Evolutionary conservation across 106 monocot species (phyloP).

Genomic region (Acorus gramineus): DNA sequence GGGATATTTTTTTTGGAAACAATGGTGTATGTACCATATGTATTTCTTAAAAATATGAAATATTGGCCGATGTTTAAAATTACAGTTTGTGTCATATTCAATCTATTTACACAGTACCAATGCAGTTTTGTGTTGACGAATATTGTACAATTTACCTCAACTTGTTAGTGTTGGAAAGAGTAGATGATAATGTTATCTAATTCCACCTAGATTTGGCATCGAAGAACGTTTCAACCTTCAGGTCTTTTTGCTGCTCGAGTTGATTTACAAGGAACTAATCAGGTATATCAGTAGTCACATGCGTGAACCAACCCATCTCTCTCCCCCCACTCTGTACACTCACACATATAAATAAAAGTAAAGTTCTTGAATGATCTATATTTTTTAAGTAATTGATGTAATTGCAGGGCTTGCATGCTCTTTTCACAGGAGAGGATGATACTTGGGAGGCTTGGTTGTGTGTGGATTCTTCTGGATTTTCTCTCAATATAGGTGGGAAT

Average conservation of each 20-base stretch:
- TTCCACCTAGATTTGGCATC: slow-evolving; percentile 73
- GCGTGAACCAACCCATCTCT: no score
- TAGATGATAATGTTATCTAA: slow-evolving; percentile 1
- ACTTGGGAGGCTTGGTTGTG: slow-evolving; percentile 91
- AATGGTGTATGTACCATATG: no score
- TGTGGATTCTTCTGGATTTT: slow-evolving; percentile 38
- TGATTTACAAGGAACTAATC: slow-evolving; percentile 63
- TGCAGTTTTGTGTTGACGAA: no score
- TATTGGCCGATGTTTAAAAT: neutral
- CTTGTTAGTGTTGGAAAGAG: neutral
- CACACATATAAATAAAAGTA: no score
- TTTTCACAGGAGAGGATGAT: slow-evolving; percentile 98
- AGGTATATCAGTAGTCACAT: slow-evolving; percentile 22
- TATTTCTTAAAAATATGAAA: neutral
- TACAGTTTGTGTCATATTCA: no score
- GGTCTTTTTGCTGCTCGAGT: slow-evolving; percentile 96
- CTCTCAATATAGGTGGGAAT: slow-evolving; percentile 39
- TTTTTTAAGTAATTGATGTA: neutral
- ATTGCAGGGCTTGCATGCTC: slow-evolving; percentile 83
- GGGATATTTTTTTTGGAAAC: no score
- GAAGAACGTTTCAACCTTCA: slow-evolving; percentile 90
- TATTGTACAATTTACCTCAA: no score
- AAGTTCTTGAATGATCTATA: no score
- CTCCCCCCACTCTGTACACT: no score
- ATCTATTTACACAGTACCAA: no score